Base-by-base conservation (phyloP, 805 yeast species). In the Barnettozyma wickerhamii region DNA sequence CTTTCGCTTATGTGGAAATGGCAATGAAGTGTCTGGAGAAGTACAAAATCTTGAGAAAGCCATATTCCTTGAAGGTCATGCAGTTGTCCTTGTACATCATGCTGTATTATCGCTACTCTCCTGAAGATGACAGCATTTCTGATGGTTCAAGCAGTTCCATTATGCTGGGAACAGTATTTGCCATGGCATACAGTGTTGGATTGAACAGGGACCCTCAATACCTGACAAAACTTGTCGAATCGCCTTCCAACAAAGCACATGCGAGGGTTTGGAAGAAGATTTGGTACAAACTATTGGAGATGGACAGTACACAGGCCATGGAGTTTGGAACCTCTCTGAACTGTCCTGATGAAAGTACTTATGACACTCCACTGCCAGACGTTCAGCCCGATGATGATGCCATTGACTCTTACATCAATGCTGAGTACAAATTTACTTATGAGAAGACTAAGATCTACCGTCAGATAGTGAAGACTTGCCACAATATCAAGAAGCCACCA, bases 81-180 rank as follows among this genome's bases (percentile, higher is more conserved):
- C 85, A 79, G 54, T 69, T 79, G 43, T 69, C 75, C 13, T 46
- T 77, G 27, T 62, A 70, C 42, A 59, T 72, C 52, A 68, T 74
- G 47, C 59, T 72, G 19, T 79, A 78, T 56, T 74, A 62, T 46
- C 64, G 59, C 26, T 63, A 57, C 37, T 71, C 78, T 1, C 80
- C 79, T 0, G 81, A 76, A 49, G 77, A 74, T 52, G 82, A 81
- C 29, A 81, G 76, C 51, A 69, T 73, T 2, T 63, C 66, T 4
- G 79, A 72, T 42, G 72, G 70, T 30, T 74, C 75, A 7, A 77
- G 70, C 39, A 59, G 74, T 0, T 72, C 67, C 35, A 67, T 74
- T 5, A 68, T 68, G 46, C 59, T 70, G 7, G 75, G 77, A 3
- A 58, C 72, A 46, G 48, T 77, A 15, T 56, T 75, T n/a, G 77